phyloP scores from a whole-genome alignment of 176 grass and related monocot genomes.

The Typha latifolia region DNA sequence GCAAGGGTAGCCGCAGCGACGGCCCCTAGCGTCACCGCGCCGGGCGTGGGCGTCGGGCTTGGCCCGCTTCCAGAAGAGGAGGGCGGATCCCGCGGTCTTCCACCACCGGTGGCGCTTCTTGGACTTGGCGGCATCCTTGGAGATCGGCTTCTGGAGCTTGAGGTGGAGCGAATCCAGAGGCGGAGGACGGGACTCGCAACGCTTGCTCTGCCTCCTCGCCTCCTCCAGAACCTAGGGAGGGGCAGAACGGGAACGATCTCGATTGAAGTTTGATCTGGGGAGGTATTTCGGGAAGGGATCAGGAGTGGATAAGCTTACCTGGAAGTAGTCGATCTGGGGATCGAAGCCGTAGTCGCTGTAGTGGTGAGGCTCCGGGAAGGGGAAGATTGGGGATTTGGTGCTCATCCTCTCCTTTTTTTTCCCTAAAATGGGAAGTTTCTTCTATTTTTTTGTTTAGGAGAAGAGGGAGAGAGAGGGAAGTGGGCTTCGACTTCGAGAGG shows the following conservation, averaged over 20 bases:
- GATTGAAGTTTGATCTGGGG: too few relatives aligned
- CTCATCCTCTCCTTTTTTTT: background rate
- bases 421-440: background rate
- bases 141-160: slow-evolving; percentile 50
- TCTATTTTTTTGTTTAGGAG: background rate
- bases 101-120: slow-evolving; percentile 37
- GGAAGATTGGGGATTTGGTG: background rate
- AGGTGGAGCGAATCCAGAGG: slow-evolving; percentile 28
- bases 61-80: slow-evolving; percentile 38
- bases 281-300: background rate
- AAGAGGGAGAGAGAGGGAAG: background rate
- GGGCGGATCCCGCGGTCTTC: slow-evolving; percentile 37
- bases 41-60: background rate
- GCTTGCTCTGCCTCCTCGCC: background rate
- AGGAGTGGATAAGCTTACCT: background rate
- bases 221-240: slow-evolving; percentile 16
- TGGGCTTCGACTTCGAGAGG: background rate
- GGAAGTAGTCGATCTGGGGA: slow-evolving; percentile 18
- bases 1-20: background rate
- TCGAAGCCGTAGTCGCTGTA: slow-evolving; percentile 55
- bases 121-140: slow-evolving; percentile 15
- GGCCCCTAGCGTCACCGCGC: slow-evolving; percentile 25
- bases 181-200: background rate
- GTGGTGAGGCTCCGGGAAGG: slow-evolving; percentile 4
- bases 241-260: background rate